Base-by-base conservation (phyloP, 1,284 basidiomycete species). In the Hypsizygus ulmarius region DNA sequence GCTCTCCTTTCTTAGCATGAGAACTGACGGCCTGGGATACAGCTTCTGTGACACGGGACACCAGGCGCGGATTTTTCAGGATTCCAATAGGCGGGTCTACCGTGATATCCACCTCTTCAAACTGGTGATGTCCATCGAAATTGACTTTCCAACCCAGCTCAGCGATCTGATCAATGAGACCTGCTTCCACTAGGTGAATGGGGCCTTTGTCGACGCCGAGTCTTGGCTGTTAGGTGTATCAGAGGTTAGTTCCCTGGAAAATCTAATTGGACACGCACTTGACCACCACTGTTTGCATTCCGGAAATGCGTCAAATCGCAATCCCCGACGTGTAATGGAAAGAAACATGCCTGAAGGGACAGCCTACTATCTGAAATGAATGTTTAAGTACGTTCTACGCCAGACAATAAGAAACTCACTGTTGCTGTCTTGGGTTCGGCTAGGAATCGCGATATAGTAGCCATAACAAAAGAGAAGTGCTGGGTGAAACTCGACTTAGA, bases 131-230 rank as follows among this genome's bases (percentile, higher is more conserved):
- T 1, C 90, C 89, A 55, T 93, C 84, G 64, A 96, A 94, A 42
- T 84, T 70, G 60, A 97, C 93, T 19, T 83, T 75, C 93, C 93
- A 98, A 40, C 93, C 94, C 19, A 99, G 82, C 9, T 73, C 73
- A 43, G 78, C 67, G 43, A 97, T 79, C 64, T 96, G 91, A 12
- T 82, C 66, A 39, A 88, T 64, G 42, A 97, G 80, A 1, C 94
- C 94, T 2, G 90, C 89, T 64, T 90, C 71, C 46, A 97, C 84
- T 53, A 97, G 78, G 60, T 84, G 81, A 58, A 93, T 91, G 3
- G 94, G 93, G 32, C 89, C 94, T 57, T 84, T 77, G 70, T 97
- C 94, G n/a, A 97, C 93, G 28, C 94, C 95, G 19, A 81, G 65
- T 66, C 81, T 84, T 12, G 87, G 77, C 87, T 75, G 28, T 21